These are phyloP conservation scores for Quercus suber DNA, from an alignment of 306 rosid species.

Conservation along the genomic window DNA sequence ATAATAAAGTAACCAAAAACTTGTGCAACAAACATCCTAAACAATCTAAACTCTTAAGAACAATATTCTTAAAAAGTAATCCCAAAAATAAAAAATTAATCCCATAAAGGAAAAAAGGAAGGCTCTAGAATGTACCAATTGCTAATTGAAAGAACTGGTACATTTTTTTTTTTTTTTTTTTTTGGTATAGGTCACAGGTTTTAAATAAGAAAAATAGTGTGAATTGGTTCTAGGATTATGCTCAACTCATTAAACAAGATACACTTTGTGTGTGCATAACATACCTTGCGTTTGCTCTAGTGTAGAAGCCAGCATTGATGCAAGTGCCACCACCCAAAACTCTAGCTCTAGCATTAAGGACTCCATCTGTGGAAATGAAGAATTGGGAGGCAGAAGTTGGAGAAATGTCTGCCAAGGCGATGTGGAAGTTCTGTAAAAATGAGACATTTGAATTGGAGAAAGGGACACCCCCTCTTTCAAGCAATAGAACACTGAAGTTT, in stretches of 20 bases:
- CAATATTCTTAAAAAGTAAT: no score
- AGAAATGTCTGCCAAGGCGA: slow-evolving; percentile 68
- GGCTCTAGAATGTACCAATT: no score
- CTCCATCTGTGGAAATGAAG: slow-evolving; percentile 84
- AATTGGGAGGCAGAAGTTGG: slow-evolving; percentile 78
- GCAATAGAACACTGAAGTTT: slow-evolving; percentile 62
- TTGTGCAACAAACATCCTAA: no score
- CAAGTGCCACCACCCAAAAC: slow-evolving; percentile 78
- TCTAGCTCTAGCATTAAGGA: slow-evolving; percentile 71
- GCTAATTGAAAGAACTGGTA: no score
- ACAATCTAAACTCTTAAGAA: no score
- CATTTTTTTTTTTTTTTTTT: no score
- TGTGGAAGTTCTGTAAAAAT: slow-evolving; percentile 62
- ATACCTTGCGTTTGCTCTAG: slow-evolving; percentile 76
- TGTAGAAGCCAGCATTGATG: slow-evolving; percentile 97
- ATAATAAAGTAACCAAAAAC: no score
- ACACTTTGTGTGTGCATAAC: background rate
- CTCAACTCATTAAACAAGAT: background rate
- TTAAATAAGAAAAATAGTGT: no score
- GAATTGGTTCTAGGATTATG: background rate
- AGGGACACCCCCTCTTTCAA: slow-evolving; percentile 90
- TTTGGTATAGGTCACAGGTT: no score
- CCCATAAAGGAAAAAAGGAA: no score
- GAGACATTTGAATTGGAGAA: slow-evolving; percentile 76
- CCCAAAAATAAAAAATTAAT: no score